phyloP scores from a whole-genome alignment of 352 stramenopile genomes.

The Phytophthora tubulina region DNA sequence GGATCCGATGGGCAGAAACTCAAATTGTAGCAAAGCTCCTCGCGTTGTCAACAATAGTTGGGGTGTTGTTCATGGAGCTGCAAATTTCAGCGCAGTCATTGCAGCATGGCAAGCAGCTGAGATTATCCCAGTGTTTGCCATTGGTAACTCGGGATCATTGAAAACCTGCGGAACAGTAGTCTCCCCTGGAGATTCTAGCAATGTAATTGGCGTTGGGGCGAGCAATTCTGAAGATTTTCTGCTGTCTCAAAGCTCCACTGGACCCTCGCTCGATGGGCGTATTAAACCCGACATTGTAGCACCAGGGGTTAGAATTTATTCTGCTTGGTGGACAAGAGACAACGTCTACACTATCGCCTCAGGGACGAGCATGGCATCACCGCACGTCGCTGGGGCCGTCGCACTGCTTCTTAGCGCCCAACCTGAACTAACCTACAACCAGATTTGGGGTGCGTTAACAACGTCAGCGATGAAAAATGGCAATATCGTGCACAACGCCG shows the following conservation, averaged over 20 bases:
- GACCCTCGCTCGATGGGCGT: slow-evolving; percentile 31
- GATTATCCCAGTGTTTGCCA: slow-evolving; percentile 59
- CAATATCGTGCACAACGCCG: slow-evolving; percentile 14
- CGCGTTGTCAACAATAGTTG: slow-evolving; percentile 69
- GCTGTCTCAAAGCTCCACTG: slow-evolving; percentile 45
- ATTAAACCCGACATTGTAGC: slow-evolving; percentile 62
- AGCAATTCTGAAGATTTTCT: slow-evolving; percentile 36
- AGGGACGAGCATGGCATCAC: slow-evolving; percentile 61
- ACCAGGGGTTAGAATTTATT: slow-evolving; percentile 47
- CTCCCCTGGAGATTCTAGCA: slow-evolving; percentile 44
- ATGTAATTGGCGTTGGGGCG: slow-evolving; percentile 55
- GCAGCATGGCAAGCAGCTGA: slow-evolving; percentile 50
- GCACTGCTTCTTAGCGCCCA: slow-evolving; percentile 52
- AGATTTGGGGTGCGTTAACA: slow-evolving; percentile 34
- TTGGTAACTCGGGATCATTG: slow-evolving; percentile 45
- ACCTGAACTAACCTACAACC: slow-evolving; percentile 42
- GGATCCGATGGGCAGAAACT: slow-evolving; percentile 40
- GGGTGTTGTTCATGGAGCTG: slow-evolving; percentile 32
- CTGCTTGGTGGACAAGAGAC: slow-evolving; percentile 48
- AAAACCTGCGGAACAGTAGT: slow-evolving; percentile 36
- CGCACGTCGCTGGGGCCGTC: slow-evolving; percentile 52
- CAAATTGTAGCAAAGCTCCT: slow-evolving; percentile 55
- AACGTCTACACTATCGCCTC: slow-evolving; percentile 47
- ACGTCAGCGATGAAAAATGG: slow-evolving; percentile 7
- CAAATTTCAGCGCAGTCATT: slow-evolving; percentile 43